Evolutionary conservation across 805 yeast species (phyloP), one percentile per base, ranked within the genome.

Genomic region (Trichomonascus vanleenenianus): DNA sequence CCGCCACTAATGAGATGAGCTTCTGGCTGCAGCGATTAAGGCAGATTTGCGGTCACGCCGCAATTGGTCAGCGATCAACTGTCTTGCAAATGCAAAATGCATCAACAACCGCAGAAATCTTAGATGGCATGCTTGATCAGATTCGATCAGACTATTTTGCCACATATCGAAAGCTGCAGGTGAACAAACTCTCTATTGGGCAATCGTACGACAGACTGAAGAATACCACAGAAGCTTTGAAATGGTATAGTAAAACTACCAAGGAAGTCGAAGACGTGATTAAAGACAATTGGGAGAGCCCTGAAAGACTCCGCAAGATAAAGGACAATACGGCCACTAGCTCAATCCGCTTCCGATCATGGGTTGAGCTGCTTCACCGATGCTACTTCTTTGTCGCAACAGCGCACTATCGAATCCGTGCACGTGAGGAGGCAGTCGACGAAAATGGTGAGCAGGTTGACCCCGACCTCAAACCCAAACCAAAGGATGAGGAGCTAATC

Each of bases 31-130:
- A 72, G 4, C 69, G 74, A 40, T 64, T 91, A 25, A 70, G 97
- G 30, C 87, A 85, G 56, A 71, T 85, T 0, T 91, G 97, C 55
- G 85, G 93, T 48, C 94, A 86, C 64, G 86, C 95, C 20, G 49
- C 56, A 4, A 47, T 56, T 43, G 65, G 66, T 22, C 41, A 45
- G 3, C 57, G 55, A 31, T 54, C 54, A 32, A 51, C 53, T 11
- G 60, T 64, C 10, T 46, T 59, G 8, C 62, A 60, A 8, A 59
- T 61, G 15, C 57, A 57, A 15, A 57, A 61, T 14, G 49, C 68
- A 25, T 66, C 74, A 44, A 75, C 85, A 0, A 69, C 91, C 51
- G 83, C 78, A 46, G 83, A 79, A 40, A 86, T 91, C 5, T 66
- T 93, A 22, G 69, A 66, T 5, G 76, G 74, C 38, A 79, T 93